A percentile compares a stretch with the other conserved stretches of the same genome.
phyloP scores from a whole-genome alignment of 495 filamentous ascomycete species.

The Aspergillus saccharolyticus region DNA sequence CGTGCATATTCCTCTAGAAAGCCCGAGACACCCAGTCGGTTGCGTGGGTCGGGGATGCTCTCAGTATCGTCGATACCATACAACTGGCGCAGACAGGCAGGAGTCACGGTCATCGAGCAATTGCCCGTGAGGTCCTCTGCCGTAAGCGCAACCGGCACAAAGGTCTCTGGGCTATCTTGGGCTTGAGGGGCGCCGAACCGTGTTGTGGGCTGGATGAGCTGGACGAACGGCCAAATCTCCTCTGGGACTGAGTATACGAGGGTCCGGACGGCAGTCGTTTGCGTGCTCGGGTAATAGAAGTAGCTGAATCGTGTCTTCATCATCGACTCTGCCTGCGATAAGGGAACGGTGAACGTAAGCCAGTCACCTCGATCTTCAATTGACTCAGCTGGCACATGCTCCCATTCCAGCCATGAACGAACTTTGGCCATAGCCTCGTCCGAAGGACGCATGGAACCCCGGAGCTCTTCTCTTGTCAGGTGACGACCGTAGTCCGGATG shows the following conservation, averaged over 20 bases:
- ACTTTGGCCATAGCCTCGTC: conserved; percentile 35
- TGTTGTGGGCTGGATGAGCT: conserved; percentile 54
- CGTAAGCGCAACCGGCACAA: conserved; percentile 23
- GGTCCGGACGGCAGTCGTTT: conserved; percentile 42
- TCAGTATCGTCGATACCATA: conserved; percentile 52
- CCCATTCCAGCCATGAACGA: conserved; percentile 42
- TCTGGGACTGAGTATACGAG: conserved; percentile 53
- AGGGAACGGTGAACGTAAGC: conserved; percentile 46
- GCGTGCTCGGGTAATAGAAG: conserved; percentile 35
- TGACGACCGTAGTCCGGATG: not conserved
- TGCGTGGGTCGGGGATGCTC: conserved; percentile 31
- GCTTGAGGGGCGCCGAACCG: conserved; percentile 40
- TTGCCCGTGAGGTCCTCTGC: conserved; percentile 26
- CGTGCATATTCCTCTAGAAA: conserved; percentile 65
- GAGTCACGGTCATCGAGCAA: conserved; percentile 50
- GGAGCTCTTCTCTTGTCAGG: not conserved
- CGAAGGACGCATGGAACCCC: conserved; percentile 33
- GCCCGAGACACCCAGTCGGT: conserved; percentile 61
- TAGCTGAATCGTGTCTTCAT: conserved; percentile 48
- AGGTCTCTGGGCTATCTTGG: conserved; percentile 17
- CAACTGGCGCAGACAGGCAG: conserved; percentile 53
- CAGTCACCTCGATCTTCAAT: conserved; percentile 48
- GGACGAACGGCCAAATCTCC: conserved; percentile 29
- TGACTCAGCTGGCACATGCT: conserved; percentile 32
- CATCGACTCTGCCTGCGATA: conserved; percentile 46